Base-by-base conservation (phyloP, 192 early-diverging fungal genomes). In the Haplosporangium gracile region DNA sequence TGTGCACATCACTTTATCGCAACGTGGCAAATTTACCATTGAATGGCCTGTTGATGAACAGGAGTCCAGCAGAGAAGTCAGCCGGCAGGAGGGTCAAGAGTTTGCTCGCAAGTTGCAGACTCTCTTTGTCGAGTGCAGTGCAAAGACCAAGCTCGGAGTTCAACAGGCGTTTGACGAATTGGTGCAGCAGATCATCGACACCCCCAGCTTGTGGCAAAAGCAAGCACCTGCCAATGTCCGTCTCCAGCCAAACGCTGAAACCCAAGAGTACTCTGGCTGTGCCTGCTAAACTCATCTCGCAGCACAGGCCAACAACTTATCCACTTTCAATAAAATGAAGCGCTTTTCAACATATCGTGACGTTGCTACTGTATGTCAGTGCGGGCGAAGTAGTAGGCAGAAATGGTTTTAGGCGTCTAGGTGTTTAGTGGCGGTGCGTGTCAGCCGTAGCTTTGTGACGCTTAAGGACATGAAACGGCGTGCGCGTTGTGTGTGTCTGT, bases 61-160 rank as follows among this genome's bases (percentile, higher is more conserved):
- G 92, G 92, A 92, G 68, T 84, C 84, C 34, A 88, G 87, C 65
- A 87, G 96, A 51, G 94, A 94, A 72, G 98, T 99, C 72, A 88
- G 94, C 38, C 85, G 94, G 76, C 94, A 95, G 78, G 98, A 99
- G 80, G 98, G 97, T 32, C 94, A 94, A 55, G 96, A 94, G n/a
- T 97, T 96, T 85, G 98, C 98, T 36, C 91, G 93, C 70, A 93
- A 94, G 77, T 92, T 97, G 88, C 95, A 97, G 69, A 97, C 97
- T 11, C 89, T 99, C 86, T 99, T 99, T 89, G 93, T 98, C 49
- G 98, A 99, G 88, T 96, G 97, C 68, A 97, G 96, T 78, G 98
- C 98, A 76, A 99, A 99, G 91, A 98, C 97, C 22, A 96, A 92
- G 76, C 88, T 93, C 68, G 97, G 97, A 40, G 97, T 99, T 20